Base-by-base conservation (phyloP, 345 rosid species). In the Cardamine occulta region DNA sequence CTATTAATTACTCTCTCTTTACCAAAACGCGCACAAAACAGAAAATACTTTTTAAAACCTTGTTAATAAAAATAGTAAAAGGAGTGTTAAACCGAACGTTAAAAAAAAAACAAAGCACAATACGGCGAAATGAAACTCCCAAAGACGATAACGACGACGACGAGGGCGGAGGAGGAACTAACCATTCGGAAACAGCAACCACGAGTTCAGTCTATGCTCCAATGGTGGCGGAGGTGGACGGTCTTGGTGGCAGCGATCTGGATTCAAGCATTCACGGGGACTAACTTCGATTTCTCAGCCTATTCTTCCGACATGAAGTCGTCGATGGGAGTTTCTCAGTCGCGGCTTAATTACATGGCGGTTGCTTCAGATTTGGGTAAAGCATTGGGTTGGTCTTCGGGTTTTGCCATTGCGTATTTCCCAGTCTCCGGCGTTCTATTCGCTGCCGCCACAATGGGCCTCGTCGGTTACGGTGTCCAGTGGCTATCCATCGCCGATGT, bases 191-290 rank as follows among this genome's bases (percentile, higher is more conserved):
- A 62, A 17, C 52, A 51, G 15, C 74, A 64, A 6, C 65, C 55
- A 1, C 24, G 29, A 31, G 57, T n/a, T 21, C 14, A n/a, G 0
- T 64, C 54, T 5, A 29, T 71, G 21, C 72, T 77, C 47, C 72
- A 47, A 28, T 71, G 76, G 80, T 77, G 80, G 80, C 67, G 87
- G 58, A 86, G 87, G 80, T 91, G 97, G 97, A 80, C 87, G 80
- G 80, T 86, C 8, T 75, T 91, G 52, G 81, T 82, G 62, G 90
- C 94, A 21, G 80, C 89, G 2, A 85, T 82, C 37, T 88, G 94
- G 92, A 62, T 88, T 7, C 97, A 88, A 79, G 97, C 97, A n/a
- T 91, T 85, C 70, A 84, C 94, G 2, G 94, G 97, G 45, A 91
- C 97, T 4, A 88, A 87, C 80, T 91, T 91, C 74, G 94, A 91